Percentiles rank a stretch among this genome's conserved stretches.
These are phyloP conservation scores for Protea cynaroides DNA, from an alignment of 164 flowering plant species.

Conservation along the genomic window DNA sequence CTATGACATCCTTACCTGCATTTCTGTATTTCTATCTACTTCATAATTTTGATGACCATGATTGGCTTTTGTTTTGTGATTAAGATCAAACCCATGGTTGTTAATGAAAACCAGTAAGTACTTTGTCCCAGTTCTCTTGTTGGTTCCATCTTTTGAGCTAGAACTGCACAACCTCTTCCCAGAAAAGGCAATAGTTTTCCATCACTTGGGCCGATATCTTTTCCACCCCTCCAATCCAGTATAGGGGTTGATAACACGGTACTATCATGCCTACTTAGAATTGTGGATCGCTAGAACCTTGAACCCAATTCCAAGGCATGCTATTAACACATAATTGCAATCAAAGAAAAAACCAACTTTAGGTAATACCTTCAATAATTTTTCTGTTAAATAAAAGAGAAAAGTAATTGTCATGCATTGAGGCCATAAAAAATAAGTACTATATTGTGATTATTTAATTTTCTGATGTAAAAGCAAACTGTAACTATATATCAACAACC, in stretches of 20 bases:
- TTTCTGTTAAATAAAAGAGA: too few species aligned
- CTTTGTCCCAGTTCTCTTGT: conserved; percentile 70
- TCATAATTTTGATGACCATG: conserved; percentile 66
- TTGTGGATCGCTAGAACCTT: too few species aligned
- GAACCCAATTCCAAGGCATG: too few species aligned
- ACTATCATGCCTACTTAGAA: conserved; percentile 68
- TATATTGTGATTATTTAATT: too few species aligned
- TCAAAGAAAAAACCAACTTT: too few species aligned
- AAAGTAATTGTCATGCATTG: too few species aligned
- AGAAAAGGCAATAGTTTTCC: conserved; percentile 63
- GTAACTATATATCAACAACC: too few species aligned
- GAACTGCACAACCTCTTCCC: conserved; percentile 67
- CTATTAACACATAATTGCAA: too few species aligned
- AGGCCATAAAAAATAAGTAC: too few species aligned
- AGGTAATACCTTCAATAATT: too few species aligned
- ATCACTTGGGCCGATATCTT: conserved; percentile 72
- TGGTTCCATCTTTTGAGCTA: conserved; percentile 63
- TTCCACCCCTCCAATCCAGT: conserved; percentile 73
- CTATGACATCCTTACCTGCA: conserved; percentile 17
- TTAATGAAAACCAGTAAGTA: conserved; percentile 69
- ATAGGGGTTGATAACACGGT: conserved; percentile 80
- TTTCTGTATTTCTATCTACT: conserved; percentile 63
- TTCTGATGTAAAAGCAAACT: too few species aligned
- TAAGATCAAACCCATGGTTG: conserved; percentile 70
- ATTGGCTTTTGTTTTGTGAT: conserved; percentile 83